Conservation (phyloP, 768 basidiomycete genomes). For the Pleurotus salmoneostramineus region DNA sequence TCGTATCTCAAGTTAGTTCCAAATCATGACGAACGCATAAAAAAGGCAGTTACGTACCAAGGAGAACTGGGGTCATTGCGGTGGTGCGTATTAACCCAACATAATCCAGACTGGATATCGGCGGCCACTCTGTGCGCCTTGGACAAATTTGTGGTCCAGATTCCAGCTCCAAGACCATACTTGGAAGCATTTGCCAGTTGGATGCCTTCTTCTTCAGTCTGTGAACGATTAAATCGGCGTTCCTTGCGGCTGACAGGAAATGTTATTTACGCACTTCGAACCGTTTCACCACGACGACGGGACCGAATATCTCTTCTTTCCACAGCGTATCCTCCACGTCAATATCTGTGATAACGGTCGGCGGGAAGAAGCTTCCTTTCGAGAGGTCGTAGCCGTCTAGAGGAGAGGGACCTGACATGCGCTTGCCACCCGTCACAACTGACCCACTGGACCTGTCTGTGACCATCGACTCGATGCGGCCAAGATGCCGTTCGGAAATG, state of each 20-base stretch:
- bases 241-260: neutral
- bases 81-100: conserved; percentile 90
- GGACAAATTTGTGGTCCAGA: conserved; percentile 77
- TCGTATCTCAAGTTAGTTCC: neutral
- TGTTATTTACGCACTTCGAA: conserved; percentile 25
- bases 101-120: conserved; percentile 68
- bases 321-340: conserved; percentile 59
- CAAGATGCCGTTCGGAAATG: conserved; percentile 62
- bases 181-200: conserved; percentile 69
- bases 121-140: conserved; percentile 72
- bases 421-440: conserved; percentile 60
- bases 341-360: conserved; percentile 68
- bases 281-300: conserved; percentile 66
- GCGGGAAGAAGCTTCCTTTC: conserved; percentile 72
- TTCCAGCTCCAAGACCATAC: conserved; percentile 77
- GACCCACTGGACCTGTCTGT: conserved; percentile 36
- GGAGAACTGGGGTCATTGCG: conserved; percentile 88
- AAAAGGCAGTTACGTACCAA: conserved; percentile 45
- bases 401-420: conserved; percentile 56
- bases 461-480: conserved; percentile 59
- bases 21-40: neutral
- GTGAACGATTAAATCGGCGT: neutral
- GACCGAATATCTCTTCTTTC: conserved; percentile 85
- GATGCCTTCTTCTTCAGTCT: conserved; percentile 66
- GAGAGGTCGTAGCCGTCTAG: conserved; percentile 74